Evolutionary conservation across 345 rosid genomes (phyloP).

Genomic region (Punica granatum): DNA sequence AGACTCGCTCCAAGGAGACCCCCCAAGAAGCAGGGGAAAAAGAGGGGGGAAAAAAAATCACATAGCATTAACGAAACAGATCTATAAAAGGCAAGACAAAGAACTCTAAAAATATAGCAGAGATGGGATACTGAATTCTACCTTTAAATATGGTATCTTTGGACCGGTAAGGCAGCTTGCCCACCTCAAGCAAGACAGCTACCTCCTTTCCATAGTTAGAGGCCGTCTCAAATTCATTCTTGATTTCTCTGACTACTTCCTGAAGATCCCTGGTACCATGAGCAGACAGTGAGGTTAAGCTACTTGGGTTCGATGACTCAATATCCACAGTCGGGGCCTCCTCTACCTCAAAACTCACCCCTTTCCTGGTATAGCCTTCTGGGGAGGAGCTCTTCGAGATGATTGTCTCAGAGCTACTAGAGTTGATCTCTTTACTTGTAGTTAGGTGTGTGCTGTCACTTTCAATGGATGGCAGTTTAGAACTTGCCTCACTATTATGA

Average conservation of each 20-base stretch:
- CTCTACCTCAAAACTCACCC: conserved; percentile 75
- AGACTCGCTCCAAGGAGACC: background rate
- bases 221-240: conserved; percentile 75
- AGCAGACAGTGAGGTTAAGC: conserved; percentile 51
- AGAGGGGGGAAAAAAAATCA: background rate
- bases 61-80: background rate
- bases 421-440: conserved; percentile 22
- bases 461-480: conserved; percentile 8
- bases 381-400: conserved; percentile 37
- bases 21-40: background rate
- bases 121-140: conserved; percentile 11
- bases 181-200: conserved; percentile 82
- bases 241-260: conserved; percentile 80
- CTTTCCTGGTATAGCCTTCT: conserved; percentile 41
- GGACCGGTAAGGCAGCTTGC: conserved; percentile 72
- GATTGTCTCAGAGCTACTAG: conserved; percentile 40
- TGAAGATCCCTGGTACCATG: conserved; percentile 76
- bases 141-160: conserved; percentile 55
- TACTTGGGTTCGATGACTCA: conserved; percentile 57
- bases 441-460: conserved; percentile 23
- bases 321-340: conserved; percentile 35
- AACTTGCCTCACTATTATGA: conserved; percentile 17
- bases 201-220: conserved; percentile 78
- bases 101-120: background rate
- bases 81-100: background rate